phyloP scores from a whole-genome alignment of 805 yeast genomes.

The Nakazawaea populi region DNA sequence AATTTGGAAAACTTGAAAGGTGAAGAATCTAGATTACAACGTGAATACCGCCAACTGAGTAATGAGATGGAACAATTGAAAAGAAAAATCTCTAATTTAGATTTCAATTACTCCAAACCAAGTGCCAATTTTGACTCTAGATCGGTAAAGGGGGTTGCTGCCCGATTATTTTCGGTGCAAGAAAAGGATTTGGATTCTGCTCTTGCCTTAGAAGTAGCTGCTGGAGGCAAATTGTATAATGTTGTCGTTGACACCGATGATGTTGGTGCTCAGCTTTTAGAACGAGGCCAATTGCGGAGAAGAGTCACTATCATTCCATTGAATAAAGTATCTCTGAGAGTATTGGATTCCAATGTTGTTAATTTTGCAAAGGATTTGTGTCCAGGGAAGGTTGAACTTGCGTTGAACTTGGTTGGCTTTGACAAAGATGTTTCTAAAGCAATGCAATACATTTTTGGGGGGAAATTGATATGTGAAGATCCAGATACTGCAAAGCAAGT shows the following conservation, averaged over 20 bases:
- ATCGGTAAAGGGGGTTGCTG: conserved; percentile 84
- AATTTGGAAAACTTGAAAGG: conserved; percentile 36
- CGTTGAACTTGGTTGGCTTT: conserved; percentile 72
- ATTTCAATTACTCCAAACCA: conserved; percentile 69
- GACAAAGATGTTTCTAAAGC: conserved; percentile 69
- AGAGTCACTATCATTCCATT: conserved; percentile 91
- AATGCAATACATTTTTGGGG: conserved; percentile 88
- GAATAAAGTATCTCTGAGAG: conserved; percentile 69
- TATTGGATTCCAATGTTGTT: conserved; percentile 45
- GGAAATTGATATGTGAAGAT: conserved; percentile 81
- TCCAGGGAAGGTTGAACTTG: conserved; percentile 85
- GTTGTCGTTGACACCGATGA: conserved; percentile 86
- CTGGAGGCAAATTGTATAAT: conserved; percentile 86
- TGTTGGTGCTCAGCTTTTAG: conserved; percentile 78
- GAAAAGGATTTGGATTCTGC: conserved; percentile 55
- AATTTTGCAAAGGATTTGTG: conserved; percentile 68
- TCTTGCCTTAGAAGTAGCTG: conserved; percentile 86
- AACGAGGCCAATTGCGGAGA: conserved; percentile 68
- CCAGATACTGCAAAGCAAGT: conserved; percentile 83
- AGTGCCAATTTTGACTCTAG: conserved; percentile 48
- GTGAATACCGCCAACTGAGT: conserved; percentile 36
- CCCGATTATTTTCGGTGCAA: conserved; percentile 67
- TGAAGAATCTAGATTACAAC: conserved; percentile 37
- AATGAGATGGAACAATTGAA: conserved; percentile 48
- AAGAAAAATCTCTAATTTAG: conserved; percentile 65